Evolutionary conservation across 1,284 basidiomycete genomes (phyloP).

Genomic region (Fomitopsis betulina): DNA sequence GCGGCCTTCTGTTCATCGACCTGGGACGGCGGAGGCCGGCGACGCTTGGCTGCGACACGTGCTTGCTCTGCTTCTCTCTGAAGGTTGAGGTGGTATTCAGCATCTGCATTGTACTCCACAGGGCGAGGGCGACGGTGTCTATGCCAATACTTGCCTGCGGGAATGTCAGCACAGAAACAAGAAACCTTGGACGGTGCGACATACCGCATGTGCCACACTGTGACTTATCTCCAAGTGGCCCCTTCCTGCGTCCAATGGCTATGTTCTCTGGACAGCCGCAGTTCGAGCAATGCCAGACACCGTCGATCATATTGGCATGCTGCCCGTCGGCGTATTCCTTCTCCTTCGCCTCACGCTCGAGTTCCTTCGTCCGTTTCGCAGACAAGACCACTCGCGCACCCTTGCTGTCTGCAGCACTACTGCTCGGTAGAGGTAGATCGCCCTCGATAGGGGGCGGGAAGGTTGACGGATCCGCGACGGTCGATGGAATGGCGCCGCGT

Average conservation of each 20-base stretch:
- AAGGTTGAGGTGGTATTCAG: slow-evolving; percentile 59
- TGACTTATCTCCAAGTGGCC: slow-evolving; percentile 85
- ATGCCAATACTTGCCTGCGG: slow-evolving; percentile 80
- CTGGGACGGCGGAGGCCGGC: slow-evolving; percentile 32
- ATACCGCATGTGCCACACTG: slow-evolving; percentile 90
- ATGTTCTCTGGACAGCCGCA: slow-evolving; percentile 86
- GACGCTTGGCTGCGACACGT: slow-evolving; percentile 45
- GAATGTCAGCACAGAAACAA: slow-evolving; percentile 7
- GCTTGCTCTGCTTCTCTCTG: slow-evolving; percentile 52
- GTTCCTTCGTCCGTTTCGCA: slow-evolving; percentile 64
- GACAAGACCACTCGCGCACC: slow-evolving; percentile 42
- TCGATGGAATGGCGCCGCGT: slow-evolving; percentile 54
- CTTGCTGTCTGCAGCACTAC: slow-evolving; percentile 39
- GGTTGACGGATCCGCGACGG: slow-evolving; percentile 55
- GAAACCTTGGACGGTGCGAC: slow-evolving; percentile 26
- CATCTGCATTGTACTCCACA: slow-evolving; percentile 71
- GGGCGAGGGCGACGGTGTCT: slow-evolving; percentile 74
- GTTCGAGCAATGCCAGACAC: slow-evolving; percentile 90
- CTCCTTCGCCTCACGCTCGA: slow-evolving; percentile 76
- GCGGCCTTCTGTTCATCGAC: slow-evolving; percentile 33
- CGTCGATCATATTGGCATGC: slow-evolving; percentile 77
- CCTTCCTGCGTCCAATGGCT: slow-evolving; percentile 81
- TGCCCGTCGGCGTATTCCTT: slow-evolving; percentile 77
- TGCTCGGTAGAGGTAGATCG: slow-evolving; percentile 43
- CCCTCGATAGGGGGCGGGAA: slow-evolving; percentile 55